Evolutionary conservation across 768 basidiomycete species (phyloP), one percentile per base, ranked within the genome.

Genomic region (Rhizopogon sp.): DNA sequence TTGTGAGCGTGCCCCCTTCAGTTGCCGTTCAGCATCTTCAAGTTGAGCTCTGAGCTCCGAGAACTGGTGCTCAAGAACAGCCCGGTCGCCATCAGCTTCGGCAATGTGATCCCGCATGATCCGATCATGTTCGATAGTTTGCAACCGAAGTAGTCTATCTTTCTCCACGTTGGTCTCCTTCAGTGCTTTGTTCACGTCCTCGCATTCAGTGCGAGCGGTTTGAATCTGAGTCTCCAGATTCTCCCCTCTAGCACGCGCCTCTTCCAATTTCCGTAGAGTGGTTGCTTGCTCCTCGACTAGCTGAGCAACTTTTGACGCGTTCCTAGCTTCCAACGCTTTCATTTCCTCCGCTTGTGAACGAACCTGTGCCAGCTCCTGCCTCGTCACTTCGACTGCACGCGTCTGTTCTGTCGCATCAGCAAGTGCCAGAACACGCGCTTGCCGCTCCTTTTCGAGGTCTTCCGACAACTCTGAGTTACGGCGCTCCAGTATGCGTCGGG

Each of bases 81-180:
- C 93, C 7, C 93, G 82, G 67, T 98, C 94, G 1, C 93, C 90
- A 63, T 97, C 93, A 13, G 93, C 90, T 69, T 98, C 95, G 3
- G 89, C 89, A 53, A 89, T 87, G 62, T 94, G 90, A 66, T 97
- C 93, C 1, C 92, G 82, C 58, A 97, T 83, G 43, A 77, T 69
- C 35, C 80, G 72, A 55, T 87, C 84, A 54, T 84, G 77, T 63
- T 79, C 89, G 13, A 80, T 82, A 6, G 88, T 87, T 65, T 93
- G 90, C 3, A 76, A 79, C 41, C 78, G 81, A 54, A 93, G 71
- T 14, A 92, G 73, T 20, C 85, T 74, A 54, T 96, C 93, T 70
- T 92, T 91, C 71, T 97, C 93, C 58, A 69, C 70, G 41, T 82
- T 78, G 2, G 88, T 85, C 56, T 87, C 81, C 58, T 76, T 79